These are phyloP conservation scores for Naegleria fowleri DNA, from an alignment of 208 protist species.

Conservation along the genomic window DNA sequence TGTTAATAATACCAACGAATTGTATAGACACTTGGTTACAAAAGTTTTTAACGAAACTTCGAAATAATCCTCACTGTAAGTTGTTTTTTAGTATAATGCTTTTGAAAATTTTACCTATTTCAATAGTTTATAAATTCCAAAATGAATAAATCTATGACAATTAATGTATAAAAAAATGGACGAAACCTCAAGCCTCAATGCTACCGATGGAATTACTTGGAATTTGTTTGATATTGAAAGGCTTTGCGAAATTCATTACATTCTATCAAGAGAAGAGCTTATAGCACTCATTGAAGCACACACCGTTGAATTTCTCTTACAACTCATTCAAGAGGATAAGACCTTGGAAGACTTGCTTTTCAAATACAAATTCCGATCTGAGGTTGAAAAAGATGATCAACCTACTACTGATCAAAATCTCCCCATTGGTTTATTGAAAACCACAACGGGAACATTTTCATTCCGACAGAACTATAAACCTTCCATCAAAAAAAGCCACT, in stretches of 20 bases:
- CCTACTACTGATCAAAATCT: too few relatives aligned
- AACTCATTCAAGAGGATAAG: not conserved
- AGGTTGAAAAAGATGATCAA: too few relatives aligned
- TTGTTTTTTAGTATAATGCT: not conserved
- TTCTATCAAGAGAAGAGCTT: not conserved
- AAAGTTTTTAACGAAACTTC: not conserved
- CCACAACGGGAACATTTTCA: too few relatives aligned
- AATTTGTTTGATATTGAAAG: slow-evolving; percentile 1
- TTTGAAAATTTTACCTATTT: not conserved
- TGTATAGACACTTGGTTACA: not conserved
- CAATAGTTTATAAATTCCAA: not conserved
- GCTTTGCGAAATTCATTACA: not conserved
- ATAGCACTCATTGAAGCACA: not conserved
- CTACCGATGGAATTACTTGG: not conserved
- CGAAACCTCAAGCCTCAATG: too few relatives aligned
- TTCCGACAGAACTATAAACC: too few relatives aligned
- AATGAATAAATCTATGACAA: not conserved
- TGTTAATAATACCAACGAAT: slow-evolving; percentile 10
- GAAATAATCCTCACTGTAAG: slow-evolving; percentile 3
- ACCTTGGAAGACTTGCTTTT: not conserved
- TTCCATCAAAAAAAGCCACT: not conserved
- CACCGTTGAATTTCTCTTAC: not conserved
- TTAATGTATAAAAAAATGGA: not conserved
- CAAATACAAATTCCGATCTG: not conserved
- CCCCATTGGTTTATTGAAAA: too few relatives aligned